phyloP scores from a whole-genome alignment of 1,139 yeast genomes.

The Blastobotrys capitulatus region DNA sequence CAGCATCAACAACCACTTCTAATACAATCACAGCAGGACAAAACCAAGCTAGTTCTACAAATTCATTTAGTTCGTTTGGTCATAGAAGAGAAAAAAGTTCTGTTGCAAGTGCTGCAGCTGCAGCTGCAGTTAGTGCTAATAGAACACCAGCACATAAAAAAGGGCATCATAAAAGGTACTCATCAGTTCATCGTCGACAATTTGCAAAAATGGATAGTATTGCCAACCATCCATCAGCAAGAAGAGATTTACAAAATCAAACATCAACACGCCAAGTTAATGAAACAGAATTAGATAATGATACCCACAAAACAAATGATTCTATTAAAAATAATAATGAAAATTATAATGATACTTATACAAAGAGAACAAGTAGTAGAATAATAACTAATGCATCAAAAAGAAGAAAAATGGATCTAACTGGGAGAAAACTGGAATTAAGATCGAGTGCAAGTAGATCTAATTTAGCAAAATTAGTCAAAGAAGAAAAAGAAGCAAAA shows the following conservation, averaged over 20 bases:
- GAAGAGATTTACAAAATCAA: not conserved
- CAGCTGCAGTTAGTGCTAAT: slow-evolving; percentile 11
- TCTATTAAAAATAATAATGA: too few species aligned
- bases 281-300: slow-evolving; percentile 8
- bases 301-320: not conserved
- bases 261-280: not conserved
- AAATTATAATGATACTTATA: too few species aligned
- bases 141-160: not conserved
- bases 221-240: slow-evolving; percentile 22
- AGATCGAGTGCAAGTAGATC: slow-evolving; percentile 10
- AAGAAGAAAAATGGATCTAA: slow-evolving; percentile 15
- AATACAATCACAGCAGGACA: too few species aligned
- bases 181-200: slow-evolving; percentile 26
- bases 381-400: slow-evolving; percentile 14
- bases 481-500: not conserved
- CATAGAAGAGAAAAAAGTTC: slow-evolving; percentile 3
- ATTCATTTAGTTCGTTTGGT: not conserved
- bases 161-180: slow-evolving; percentile 23
- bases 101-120: slow-evolving; percentile 18
- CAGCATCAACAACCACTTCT: not conserved
- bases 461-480: slow-evolving; percentile 4
- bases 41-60: not conserved
- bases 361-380: slow-evolving; percentile 12
- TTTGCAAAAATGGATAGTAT: slow-evolving; percentile 31
- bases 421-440: slow-evolving; percentile 15